Percentiles rank a stretch among this genome's conserved stretches.
Conservation (phyloP, 2,329 filamentous ascomycete species). For the Penicillium sp. region DNA sequence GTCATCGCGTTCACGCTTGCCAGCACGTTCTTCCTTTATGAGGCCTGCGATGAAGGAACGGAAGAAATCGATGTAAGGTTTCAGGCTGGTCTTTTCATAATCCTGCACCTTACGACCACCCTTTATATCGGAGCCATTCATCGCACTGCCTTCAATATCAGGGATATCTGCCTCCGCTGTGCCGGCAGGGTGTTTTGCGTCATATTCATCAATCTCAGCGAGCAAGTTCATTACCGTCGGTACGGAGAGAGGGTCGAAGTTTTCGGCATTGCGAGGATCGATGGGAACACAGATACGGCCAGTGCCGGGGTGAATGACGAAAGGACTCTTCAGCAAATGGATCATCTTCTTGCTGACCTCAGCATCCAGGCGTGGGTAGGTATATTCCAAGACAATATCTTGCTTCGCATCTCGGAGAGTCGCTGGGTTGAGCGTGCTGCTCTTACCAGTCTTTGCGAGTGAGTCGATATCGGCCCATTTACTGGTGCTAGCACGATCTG, state of each 20-base stretch:
- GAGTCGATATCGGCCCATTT: slow-evolving; percentile 96
- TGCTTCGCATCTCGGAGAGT: slow-evolving; percentile 86
- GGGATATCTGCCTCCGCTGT: slow-evolving; percentile 43
- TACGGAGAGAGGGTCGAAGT: slow-evolving; percentile 84
- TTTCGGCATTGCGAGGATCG: slow-evolving; percentile 68
- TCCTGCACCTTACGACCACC: slow-evolving; percentile 61
- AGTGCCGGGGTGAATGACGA: slow-evolving; percentile 93
- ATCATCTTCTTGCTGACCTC: slow-evolving; percentile 98
- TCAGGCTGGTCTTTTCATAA: slow-evolving; percentile 96
- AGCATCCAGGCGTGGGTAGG: slow-evolving; percentile 93
- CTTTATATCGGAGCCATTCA: slow-evolving; percentile 32
- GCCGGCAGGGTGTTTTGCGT: slow-evolving; percentile 37
- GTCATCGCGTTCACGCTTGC: slow-evolving; percentile 53
- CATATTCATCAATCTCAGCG: slow-evolving; percentile 81
- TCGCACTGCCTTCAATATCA: slow-evolving; percentile 38
- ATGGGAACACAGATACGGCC: slow-evolving; percentile 95
- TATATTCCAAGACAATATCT: slow-evolving; percentile 95
- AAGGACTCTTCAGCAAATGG: slow-evolving; percentile 95
- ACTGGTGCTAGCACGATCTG: slow-evolving; percentile 68
- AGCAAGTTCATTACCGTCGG: slow-evolving; percentile 83
- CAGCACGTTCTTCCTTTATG: slow-evolving; percentile 67
- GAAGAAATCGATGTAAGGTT: slow-evolving; percentile 89
- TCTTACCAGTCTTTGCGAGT: slow-evolving; percentile 72
- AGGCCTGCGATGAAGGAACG: slow-evolving; percentile 73
- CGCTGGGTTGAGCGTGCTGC: slow-evolving; percentile 68